Evolutionary conservation across 345 rosid species (phyloP).

Genomic region (Citrus medica): DNA sequence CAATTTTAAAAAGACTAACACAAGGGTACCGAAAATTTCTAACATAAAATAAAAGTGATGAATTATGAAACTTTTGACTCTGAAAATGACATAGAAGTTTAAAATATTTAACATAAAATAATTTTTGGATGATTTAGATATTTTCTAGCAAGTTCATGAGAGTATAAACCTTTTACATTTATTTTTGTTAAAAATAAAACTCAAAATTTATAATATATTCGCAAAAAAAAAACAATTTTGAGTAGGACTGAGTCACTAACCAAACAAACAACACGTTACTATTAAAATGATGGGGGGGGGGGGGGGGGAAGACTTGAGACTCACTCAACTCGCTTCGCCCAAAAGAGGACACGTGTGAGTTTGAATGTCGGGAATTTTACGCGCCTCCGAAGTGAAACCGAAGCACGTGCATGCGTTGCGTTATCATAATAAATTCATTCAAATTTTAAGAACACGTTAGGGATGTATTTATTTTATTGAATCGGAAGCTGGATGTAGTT

Average conservation of each 20-base stretch:
- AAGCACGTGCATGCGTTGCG: slow-evolving; percentile 9
- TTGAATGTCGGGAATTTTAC: no score
- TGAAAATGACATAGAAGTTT: no score
- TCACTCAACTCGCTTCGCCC: not conserved
- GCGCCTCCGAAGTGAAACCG: not conserved
- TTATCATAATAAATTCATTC: not conserved
- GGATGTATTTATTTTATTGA: not conserved
- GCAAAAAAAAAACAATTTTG: not conserved
- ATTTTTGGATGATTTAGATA: no score
- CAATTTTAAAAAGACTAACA: not conserved
- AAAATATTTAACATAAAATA: no score
- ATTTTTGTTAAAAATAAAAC: no score
- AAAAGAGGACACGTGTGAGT: not conserved
- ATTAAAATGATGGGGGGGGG: no score
- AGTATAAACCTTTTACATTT: no score
- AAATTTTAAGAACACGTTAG: not conserved
- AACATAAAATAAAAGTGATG: no score
- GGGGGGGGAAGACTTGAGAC: not conserved
- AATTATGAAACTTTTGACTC: no score
- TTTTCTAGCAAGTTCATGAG: no score
- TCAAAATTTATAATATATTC: not conserved
- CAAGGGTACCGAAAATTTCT: no score
- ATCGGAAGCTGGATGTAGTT: not conserved
- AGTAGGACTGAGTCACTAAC: not conserved
- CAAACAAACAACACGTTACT: not conserved